phyloP scores from a whole-genome alignment of 352 stramenopile genomes.

The Pythium graminicola region DNA sequence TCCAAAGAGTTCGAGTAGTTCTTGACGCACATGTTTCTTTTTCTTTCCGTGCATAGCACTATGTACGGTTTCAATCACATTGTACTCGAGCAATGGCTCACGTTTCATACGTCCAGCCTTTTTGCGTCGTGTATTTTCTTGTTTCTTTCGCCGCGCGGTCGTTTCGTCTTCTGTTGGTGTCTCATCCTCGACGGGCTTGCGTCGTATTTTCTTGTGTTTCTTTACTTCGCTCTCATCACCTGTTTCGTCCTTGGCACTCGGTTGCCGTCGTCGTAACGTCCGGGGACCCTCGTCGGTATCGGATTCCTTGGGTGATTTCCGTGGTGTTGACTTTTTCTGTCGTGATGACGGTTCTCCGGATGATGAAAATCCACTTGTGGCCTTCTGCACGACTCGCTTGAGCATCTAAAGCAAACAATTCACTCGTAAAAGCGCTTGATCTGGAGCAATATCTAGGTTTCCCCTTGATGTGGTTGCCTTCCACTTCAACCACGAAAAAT shows the following conservation, averaged over 20 bases:
- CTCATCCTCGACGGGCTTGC: conserved; percentile 1
- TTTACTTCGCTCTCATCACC: background rate
- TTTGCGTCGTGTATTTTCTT: conserved; percentile 19
- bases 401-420: conserved; percentile 17
- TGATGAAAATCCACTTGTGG: conserved; percentile 23
- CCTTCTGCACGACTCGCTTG: conserved; percentile 28
- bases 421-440: background rate
- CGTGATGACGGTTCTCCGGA: conserved; percentile 14
- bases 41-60: conserved; percentile 42
- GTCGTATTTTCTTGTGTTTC: background rate
- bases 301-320: background rate
- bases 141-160: conserved; percentile 15
- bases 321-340: conserved; percentile 11
- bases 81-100: conserved; percentile 38
- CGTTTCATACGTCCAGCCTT: conserved; percentile 39
- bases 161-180: conserved; percentile 14
- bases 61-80: conserved; percentile 42
- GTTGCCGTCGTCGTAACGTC: background rate
- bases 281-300: conserved; percentile 5
- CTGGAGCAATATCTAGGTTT: background rate
- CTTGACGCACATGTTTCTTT: conserved; percentile 30
- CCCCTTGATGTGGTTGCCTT: background rate
- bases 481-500: conserved; percentile 2
- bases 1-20: conserved; percentile 44
- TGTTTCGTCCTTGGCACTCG: background rate